Evolutionary conservation across 805 yeast genomes (phyloP), one percentile per base, ranked within the genome.

Genomic region (Candida glaebosa): DNA sequence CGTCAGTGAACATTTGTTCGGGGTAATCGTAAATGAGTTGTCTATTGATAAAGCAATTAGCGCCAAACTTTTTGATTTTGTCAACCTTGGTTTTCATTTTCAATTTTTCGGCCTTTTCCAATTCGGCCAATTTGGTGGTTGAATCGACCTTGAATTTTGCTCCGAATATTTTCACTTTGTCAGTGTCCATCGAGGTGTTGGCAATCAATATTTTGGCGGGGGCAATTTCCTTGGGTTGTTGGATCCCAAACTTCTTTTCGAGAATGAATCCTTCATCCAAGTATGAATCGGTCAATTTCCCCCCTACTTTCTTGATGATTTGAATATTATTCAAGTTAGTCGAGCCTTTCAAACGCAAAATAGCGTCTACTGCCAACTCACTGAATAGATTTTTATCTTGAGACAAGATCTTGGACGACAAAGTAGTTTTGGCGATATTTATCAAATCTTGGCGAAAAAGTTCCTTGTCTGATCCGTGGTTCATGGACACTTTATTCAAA

Each of bases 11-110:
- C 51, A 93, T 74, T 66, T 87, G 96, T 68, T 93, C 99, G 18
- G 99, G 99, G 78, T 91, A 93, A 70, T 93, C 97, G 67, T 93
- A 93, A 58, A 93, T 93, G 58, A 93, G 78, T 69, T 93, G 99
- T 60, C 99, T 82, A 71, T 93, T 93, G 53, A 93, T 89, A 62
- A 93, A 93, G 54, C 91, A 82, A 63, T 87, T 87, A 58, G 87
- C 81, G 42, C 87, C 86, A 61, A 87, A 95, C 51, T 82, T 82
- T 60, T 88, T 80, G 63, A 93, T 93, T 61, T 89, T 88, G 44
- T 82, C 89, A 50, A 93, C 88, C 65, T 93, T 93, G 41, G 62
- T 70, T 65, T 81, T 85, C 98, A 93, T 91, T 72, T 91, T 93
- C 44, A 80, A 84, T 67, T 84, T 85, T 71, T 93, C 99, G 22